These are phyloP conservation scores for Aspergillus funiculosus DNA, from an alignment of 495 filamentous ascomycete species.

Conservation along the genomic window DNA sequence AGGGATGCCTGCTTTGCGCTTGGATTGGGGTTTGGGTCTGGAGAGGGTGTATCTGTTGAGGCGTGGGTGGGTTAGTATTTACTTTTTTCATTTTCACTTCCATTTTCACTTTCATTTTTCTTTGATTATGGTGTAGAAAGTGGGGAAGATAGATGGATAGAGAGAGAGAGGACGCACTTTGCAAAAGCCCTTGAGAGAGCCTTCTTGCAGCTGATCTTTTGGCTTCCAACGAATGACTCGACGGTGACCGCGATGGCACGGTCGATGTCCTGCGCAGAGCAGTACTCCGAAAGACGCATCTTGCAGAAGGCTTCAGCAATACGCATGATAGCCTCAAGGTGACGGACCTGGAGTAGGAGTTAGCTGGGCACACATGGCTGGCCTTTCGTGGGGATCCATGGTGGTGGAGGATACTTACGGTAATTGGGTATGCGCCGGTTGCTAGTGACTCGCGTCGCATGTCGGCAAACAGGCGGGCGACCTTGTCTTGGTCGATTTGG, in stretches of 20 bases:
- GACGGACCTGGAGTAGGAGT: conserved; percentile 66
- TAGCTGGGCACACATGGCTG: too few species aligned
- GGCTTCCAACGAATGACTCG: conserved; percentile 90
- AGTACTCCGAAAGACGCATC: conserved; percentile 93
- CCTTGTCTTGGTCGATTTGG: conserved; percentile 97
- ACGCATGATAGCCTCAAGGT: conserved; percentile 95
- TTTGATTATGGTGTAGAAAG: too few species aligned
- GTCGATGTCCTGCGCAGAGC: conserved; percentile 83
- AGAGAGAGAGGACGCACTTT: conserved; percentile 58
- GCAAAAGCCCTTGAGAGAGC: conserved; percentile 93
- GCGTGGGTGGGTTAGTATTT: conserved; percentile 16
- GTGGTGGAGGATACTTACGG: conserved; percentile 53
- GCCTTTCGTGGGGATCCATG: neutral
- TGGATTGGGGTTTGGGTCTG: conserved; percentile 41
- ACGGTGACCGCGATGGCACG: conserved; percentile 96
- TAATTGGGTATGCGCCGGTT: conserved; percentile 96
- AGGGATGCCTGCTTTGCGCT: conserved; percentile 40
- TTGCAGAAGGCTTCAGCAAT: conserved; percentile 89
- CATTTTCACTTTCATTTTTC: too few species aligned
- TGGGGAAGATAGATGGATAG: neutral
- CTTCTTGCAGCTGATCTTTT: conserved; percentile 98
- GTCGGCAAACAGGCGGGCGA: conserved; percentile 89
- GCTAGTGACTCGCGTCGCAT: conserved; percentile 90
- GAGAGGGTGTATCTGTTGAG: conserved; percentile 41
- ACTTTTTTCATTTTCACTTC: neutral